Conservation (phyloP, 768 basidiomycete genomes). For the Kwoniella europaea region DNA sequence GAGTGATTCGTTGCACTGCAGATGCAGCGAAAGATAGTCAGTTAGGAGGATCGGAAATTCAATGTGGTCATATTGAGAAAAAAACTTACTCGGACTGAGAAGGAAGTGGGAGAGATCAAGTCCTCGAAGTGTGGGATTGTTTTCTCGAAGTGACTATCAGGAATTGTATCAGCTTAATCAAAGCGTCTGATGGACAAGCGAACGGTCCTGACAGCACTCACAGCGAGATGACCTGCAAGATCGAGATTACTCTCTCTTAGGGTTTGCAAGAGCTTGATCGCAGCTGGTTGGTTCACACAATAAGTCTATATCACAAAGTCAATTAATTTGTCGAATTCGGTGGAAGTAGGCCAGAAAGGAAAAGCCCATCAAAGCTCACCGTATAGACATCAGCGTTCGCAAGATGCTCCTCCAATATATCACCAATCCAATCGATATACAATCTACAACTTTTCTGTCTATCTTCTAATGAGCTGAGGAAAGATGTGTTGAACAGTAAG, state of each 20-base stretch:
- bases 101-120: conserved; percentile 89
- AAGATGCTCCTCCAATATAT: conserved; percentile 77
- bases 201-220: conserved; percentile 49
- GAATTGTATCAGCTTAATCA: neutral
- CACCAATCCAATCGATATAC: conserved; percentile 86
- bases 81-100: conserved; percentile 77
- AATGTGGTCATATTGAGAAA: neutral
- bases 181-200: no score
- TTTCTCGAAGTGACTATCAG: conserved; percentile 72
- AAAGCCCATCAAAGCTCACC: no score
- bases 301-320: conserved; percentile 67
- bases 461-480: conserved; percentile 86
- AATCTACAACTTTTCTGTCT: conserved; percentile 89
- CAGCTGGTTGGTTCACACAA: conserved; percentile 83
- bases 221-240: conserved; percentile 71
- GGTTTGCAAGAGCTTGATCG: conserved; percentile 76
- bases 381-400: conserved; percentile 79
- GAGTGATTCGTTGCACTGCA: conserved; percentile 90
- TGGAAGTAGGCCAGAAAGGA: no score
- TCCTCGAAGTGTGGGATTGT: conserved; percentile 72
- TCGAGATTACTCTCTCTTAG: conserved; percentile 71
- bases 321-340: no score
- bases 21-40: no score
- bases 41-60: no score
- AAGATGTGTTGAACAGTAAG: conserved; percentile 81